phyloP scores from a whole-genome alignment of 2,329 filamentous ascomycete species.

The Penicillium sp. region DNA sequence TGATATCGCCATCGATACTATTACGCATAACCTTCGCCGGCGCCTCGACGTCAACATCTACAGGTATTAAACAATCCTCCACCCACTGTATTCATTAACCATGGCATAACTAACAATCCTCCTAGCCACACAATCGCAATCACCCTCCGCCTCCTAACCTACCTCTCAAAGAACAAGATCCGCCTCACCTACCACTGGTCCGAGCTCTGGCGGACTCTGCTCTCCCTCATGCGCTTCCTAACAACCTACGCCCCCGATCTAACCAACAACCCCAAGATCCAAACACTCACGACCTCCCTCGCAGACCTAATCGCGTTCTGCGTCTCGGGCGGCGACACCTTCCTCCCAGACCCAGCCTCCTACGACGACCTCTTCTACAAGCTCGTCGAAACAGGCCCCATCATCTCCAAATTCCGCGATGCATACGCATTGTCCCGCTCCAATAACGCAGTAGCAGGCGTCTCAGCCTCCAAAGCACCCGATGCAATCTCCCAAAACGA shows the following conservation, averaged over 20 bases:
- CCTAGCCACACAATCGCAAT: slow-evolving; percentile 71
- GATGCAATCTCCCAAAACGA: slow-evolving; percentile 22
- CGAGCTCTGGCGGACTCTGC: slow-evolving; percentile 85
- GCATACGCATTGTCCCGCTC: slow-evolving; percentile 48
- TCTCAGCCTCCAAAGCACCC: slow-evolving; percentile 15
- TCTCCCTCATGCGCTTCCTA: slow-evolving; percentile 86
- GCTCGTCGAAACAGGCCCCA: slow-evolving; percentile 85
- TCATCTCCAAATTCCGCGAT: slow-evolving; percentile 77
- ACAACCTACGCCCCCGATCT: slow-evolving; percentile 82
- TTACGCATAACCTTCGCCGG: slow-evolving; percentile 89
- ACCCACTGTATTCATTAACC: neutral
- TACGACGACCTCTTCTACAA: slow-evolving; percentile 99
- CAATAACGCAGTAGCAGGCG: slow-evolving; percentile 44
- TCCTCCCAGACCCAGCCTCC: slow-evolving; percentile 79
- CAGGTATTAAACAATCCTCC: slow-evolving; percentile 46
- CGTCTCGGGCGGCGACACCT: slow-evolving; percentile 82
- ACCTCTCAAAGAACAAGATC: slow-evolving; percentile 77
- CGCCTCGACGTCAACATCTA: slow-evolving; percentile 84
- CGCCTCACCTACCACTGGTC: slow-evolving; percentile 91
- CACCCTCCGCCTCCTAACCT: slow-evolving; percentile 77
- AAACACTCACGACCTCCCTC: slow-evolving; percentile 71
- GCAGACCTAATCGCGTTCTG: slow-evolving; percentile 82
- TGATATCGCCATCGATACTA: slow-evolving; percentile 83
- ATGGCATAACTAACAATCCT: slow-evolving; percentile 1
- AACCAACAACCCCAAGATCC: slow-evolving; percentile 65